Evolutionary conservation across 352 stramenopile species (phyloP).

Genomic region (Phytophthora crassamura): DNA sequence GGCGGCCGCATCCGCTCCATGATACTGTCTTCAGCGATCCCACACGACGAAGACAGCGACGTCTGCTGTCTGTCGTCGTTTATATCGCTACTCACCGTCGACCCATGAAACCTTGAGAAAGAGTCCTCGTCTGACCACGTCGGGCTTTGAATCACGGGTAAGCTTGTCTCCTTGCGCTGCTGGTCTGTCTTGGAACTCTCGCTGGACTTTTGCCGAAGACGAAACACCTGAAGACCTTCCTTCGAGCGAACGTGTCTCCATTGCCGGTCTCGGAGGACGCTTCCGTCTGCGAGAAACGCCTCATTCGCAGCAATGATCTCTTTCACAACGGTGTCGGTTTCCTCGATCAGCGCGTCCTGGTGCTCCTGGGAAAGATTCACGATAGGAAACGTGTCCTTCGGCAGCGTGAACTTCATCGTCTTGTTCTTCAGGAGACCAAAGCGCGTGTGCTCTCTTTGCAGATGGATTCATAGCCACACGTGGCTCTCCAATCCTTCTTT

Average conservation of each 20-base stretch:
- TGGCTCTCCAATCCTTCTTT: constrained; percentile 19
- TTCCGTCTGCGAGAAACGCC: constrained; percentile 33
- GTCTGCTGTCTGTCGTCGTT: neutral
- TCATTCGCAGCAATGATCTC: constrained; percentile 53
- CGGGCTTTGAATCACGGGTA: constrained; percentile 8
- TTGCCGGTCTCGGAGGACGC: constrained; percentile 26
- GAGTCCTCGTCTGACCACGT: constrained; percentile 19
- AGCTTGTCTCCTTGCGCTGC: neutral
- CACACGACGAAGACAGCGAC: constrained; percentile 13
- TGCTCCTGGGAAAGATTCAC: constrained; percentile 34
- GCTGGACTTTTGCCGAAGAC: constrained; percentile 16
- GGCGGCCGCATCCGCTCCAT: constrained; percentile 37
- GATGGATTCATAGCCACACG: constrained; percentile 9
- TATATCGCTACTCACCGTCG: neutral
- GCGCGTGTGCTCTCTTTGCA: neutral
- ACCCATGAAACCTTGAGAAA: constrained; percentile 7
- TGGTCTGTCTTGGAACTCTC: constrained; percentile 1
- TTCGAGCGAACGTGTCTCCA: constrained; percentile 51
- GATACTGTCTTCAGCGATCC: constrained; percentile 21
- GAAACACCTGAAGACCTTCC: constrained; percentile 42
- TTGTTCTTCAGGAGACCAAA: constrained; percentile 4
- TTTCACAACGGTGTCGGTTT: constrained; percentile 47
- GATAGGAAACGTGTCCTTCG: constrained; percentile 40
- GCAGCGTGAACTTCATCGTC: constrained; percentile 55
- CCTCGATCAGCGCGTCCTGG: constrained; percentile 33